Evolutionary conservation across 495 filamentous ascomycete species (phyloP), one percentile per base, ranked within the genome.

Genomic region (Hypoxylon perforatum): DNA sequence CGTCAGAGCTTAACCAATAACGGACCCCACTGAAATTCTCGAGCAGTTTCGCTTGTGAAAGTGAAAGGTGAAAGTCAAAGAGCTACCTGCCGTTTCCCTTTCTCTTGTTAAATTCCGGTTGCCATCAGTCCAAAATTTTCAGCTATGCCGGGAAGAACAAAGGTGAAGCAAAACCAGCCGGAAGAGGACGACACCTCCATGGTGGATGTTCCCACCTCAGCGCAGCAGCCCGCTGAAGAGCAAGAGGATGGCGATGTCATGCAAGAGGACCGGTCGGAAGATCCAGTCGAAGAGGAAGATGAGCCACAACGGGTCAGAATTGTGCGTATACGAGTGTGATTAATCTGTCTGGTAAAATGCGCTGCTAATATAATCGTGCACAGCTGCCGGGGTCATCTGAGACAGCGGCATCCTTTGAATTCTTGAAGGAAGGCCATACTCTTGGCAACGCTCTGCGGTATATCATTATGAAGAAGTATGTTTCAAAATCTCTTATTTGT

Each of bases 381-480:
- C 65, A 92, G 90, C 78, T 93, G 44, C 88, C 90, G 63, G 90
- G 90, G 38, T 87, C 88, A 49, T 86, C 86, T 39, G 86, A 88
- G 44, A 91, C 85, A 7, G 88, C 89, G 1, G 84, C 84, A 11
- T 84, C 81, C 1, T 99, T 97, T 73, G 91, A 97, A 76, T 94
- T 99, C 67, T 84, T 90, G 48, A 86, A 90, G 22, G 95, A 99
- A 76, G 94, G 95, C 18, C 95, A 99, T 74, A 99, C 95, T 0
- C 80, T 99, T 60, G 95, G 96, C 3, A 99, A 99, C 78, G 92
- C 94, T 4, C 81, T 99, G 61, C 84, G 95, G 65, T 97, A 90
- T 74, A 89, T 97, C 62, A 97, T 98, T 69, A 97, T 97, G 93
- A 97, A 97, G 80, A 99, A 99, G 95, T 97, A 80, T 57, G 85